Evolutionary conservation across 2,329 filamentous ascomycete genomes (phyloP).

Genomic region (Phyllosticta capitalensis): DNA sequence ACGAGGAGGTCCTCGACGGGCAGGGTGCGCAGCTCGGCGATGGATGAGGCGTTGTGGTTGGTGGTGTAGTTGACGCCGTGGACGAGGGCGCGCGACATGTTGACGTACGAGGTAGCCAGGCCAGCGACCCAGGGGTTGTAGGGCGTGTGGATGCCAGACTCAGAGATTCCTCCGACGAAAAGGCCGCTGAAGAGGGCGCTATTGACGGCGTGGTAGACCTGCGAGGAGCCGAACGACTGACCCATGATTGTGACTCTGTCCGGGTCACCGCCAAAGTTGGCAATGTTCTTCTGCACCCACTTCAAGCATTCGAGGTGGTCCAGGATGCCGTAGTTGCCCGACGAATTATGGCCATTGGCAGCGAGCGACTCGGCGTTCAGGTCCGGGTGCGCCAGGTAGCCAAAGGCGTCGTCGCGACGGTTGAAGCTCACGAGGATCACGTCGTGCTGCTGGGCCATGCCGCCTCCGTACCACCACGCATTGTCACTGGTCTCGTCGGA

Average conservation of each 20-base stretch:
- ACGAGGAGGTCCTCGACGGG: constrained; percentile 3
- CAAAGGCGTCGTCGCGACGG: constrained; percentile 16
- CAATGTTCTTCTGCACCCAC: constrained; percentile 32
- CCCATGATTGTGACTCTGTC: constrained; percentile 30
- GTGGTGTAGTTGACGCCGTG: constrained; percentile 1
- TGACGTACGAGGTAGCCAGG: not conserved
- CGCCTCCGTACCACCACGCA: not conserved
- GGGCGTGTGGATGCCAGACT: constrained; percentile 19
- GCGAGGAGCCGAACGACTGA: constrained; percentile 14
- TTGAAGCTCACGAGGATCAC: constrained; percentile 15
- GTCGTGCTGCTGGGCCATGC: constrained; percentile 8
- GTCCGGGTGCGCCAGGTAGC: constrained; percentile 15
- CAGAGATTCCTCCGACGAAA: constrained; percentile 18
- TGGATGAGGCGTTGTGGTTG: constrained; percentile 1
- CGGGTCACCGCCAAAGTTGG: constrained; percentile 26
- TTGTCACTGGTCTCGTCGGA: not conserved
- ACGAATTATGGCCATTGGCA: constrained; percentile 19
- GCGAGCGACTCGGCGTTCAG: constrained; percentile 15
- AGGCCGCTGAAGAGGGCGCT: constrained; percentile 18
- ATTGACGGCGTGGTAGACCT: constrained; percentile 20
- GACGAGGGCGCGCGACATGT: not conserved
- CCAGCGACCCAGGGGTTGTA: constrained; percentile 14
- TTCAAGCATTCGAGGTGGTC: constrained; percentile 24
- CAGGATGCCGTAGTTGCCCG: constrained; percentile 22
- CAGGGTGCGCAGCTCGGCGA: constrained; percentile 7